phyloP scores from a whole-genome alignment of 2,329 filamentous ascomycete genomes.

The Alternaria conjuncta region DNA sequence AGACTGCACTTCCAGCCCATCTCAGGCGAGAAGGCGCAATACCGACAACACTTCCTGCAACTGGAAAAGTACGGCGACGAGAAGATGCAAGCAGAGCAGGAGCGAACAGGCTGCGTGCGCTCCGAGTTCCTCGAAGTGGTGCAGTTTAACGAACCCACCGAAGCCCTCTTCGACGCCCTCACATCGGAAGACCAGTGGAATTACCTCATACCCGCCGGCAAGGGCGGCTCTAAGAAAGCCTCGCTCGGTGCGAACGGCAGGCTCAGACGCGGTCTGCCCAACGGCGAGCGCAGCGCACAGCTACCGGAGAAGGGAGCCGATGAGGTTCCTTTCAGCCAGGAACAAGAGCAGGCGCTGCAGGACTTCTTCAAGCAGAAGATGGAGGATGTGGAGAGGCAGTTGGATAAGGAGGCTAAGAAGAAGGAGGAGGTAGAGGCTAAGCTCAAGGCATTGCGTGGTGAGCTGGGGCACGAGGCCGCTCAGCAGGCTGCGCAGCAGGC shows the following conservation, averaged over 20 bases:
- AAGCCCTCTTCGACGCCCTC: constrained; percentile 86
- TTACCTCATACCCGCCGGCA: constrained; percentile 48
- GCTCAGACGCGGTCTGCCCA: constrained; percentile 43
- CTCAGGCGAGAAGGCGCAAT: constrained; percentile 90
- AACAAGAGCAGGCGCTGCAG: constrained; percentile 43
- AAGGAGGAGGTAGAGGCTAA: constrained; percentile 41
- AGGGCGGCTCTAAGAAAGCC: constrained; percentile 53
- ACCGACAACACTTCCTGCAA: constrained; percentile 90
- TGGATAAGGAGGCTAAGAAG: constrained; percentile 40
- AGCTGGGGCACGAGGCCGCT: constrained; percentile 45
- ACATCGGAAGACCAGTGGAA: constrained; percentile 72
- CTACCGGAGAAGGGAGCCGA: constrained; percentile 44
- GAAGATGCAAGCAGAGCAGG: constrained; percentile 66
- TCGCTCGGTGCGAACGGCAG: constrained; percentile 41
- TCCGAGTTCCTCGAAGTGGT: constrained; percentile 91
- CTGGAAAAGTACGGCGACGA: constrained; percentile 86
- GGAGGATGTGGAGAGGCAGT: constrained; percentile 40
- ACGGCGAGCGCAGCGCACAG: constrained; percentile 46
- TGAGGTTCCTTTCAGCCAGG: constrained; percentile 44
- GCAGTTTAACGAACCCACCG: constrained; percentile 95
- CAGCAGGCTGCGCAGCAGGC: constrained; percentile 48
- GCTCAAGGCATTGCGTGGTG: constrained; percentile 38
- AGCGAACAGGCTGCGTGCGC: constrained; percentile 65
- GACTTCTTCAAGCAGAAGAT: constrained; percentile 40
- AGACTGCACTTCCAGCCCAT: constrained; percentile 92